Percentiles rank a stretch among this genome's conserved stretches.
These are phyloP conservation scores for Lasiodiplodia citricola DNA, from an alignment of 2,329 filamentous ascomycete species.

Conservation along the genomic window DNA sequence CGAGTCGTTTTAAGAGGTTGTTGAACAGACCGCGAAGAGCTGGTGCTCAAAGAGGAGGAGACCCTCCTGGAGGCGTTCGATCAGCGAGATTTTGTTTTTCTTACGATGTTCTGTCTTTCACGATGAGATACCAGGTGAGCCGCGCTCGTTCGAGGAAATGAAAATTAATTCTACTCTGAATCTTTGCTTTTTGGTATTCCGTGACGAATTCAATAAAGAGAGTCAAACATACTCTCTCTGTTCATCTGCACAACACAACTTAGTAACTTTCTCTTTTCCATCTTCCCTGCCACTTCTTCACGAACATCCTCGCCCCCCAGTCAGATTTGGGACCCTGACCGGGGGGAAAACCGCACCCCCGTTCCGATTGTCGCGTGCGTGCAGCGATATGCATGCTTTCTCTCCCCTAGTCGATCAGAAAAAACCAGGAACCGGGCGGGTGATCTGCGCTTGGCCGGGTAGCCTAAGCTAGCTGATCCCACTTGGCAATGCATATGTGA, in stretches of 20 bases:
- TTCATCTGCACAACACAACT: not conserved
- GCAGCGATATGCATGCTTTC: not conserved
- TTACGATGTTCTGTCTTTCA: not conserved
- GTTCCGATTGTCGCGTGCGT: not conserved
- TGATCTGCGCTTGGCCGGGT: not conserved
- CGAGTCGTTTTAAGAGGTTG: not conserved
- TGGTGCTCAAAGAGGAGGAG: not conserved
- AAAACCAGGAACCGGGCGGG: not conserved
- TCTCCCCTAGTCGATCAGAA: not conserved
- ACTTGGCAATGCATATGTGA: not conserved
- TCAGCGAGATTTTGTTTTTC: not conserved
- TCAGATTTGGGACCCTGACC: not conserved
- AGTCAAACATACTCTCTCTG: not conserved
- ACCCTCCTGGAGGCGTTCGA: not conserved
- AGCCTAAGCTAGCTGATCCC: not conserved
- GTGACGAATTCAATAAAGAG: not conserved
- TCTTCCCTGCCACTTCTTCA: not conserved
- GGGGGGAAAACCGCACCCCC: not conserved
- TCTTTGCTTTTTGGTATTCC: not conserved
- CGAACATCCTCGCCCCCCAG: not conserved
- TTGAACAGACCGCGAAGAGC: not conserved
- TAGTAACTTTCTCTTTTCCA: not conserved
- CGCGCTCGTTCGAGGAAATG: not conserved
- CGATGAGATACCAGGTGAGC: conserved; percentile 9
- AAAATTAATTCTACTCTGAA: not conserved